Percentiles rank a stretch among this genome's conserved stretches.
These are phyloP conservation scores for Hansenula sp. DNA, from an alignment of 1,139 yeast species.

Conservation along the genomic window DNA sequence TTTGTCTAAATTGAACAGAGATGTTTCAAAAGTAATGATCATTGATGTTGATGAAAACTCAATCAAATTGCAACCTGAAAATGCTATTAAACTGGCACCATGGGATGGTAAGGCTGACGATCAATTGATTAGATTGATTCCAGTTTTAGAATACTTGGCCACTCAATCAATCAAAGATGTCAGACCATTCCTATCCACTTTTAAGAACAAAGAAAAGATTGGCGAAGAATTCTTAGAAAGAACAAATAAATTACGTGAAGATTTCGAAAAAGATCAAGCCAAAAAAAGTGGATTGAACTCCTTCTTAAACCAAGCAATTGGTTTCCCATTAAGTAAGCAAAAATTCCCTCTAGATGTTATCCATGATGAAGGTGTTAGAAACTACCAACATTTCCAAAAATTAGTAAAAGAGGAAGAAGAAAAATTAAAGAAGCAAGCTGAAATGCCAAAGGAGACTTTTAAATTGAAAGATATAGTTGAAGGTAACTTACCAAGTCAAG, in stretches of 20 bases:
- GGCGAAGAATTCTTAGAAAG: slow-evolving; percentile 80
- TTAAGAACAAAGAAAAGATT: slow-evolving; percentile 53
- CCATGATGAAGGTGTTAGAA: slow-evolving; percentile 90
- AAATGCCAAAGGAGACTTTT: slow-evolving; percentile 70
- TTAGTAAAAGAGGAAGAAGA: slow-evolving; percentile 87
- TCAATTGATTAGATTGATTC: slow-evolving; percentile 73
- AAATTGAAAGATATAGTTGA: slow-evolving; percentile 80
- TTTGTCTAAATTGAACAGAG: slow-evolving; percentile 85
- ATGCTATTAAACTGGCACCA: slow-evolving; percentile 75
- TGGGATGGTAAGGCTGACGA: slow-evolving; percentile 91
- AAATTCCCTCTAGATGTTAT: slow-evolving; percentile 90
- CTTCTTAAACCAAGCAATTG: slow-evolving; percentile 60
- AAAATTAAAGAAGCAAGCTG: slow-evolving; percentile 78
- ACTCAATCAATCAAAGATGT: slow-evolving; percentile 89
- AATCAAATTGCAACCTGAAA: slow-evolving; percentile 84
- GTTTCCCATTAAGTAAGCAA: slow-evolving; percentile 56
- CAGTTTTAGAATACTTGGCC: slow-evolving; percentile 91
- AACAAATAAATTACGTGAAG: slow-evolving; percentile 68
- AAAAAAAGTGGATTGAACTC: slow-evolving; percentile 38
- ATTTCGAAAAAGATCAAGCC: slow-evolving; percentile 66
- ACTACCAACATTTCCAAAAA: slow-evolving; percentile 79
- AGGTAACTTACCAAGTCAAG: slow-evolving; percentile 84
- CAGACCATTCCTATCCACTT: slow-evolving; percentile 79
- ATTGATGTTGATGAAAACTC: slow-evolving; percentile 76
- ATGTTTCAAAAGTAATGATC: slow-evolving; percentile 72